phyloP scores from a whole-genome alignment of 2,329 filamentous ascomycete genomes.

The Cladophialophora chaetospira region DNA sequence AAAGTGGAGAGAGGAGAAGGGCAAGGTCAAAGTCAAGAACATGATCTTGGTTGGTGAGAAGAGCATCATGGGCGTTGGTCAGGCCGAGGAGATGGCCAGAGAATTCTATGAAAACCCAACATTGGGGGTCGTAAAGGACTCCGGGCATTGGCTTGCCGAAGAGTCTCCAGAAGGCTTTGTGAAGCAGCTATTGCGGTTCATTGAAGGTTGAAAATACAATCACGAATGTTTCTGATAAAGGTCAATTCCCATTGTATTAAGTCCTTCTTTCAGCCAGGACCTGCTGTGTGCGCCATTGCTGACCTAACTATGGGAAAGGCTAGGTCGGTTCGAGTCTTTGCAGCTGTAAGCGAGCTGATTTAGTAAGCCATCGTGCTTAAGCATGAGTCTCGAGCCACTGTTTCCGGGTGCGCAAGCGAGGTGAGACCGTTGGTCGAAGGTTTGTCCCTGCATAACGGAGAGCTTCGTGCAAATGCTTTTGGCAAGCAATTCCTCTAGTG shows the following conservation, averaged over 20 bases:
- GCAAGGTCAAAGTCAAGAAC: not conserved
- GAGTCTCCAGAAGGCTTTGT: slow-evolving; percentile 45
- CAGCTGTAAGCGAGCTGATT: not conserved
- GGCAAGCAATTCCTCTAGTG: not conserved
- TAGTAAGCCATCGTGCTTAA: not conserved
- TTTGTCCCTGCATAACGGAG: not conserved
- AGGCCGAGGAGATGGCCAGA: slow-evolving; percentile 29
- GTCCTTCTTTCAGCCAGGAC: not conserved
- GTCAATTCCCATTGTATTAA: not conserved
- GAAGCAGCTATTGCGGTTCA: slow-evolving; percentile 36
- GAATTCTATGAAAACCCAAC: slow-evolving; percentile 39
- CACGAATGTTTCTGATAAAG: not conserved
- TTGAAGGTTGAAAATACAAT: slow-evolving; percentile 24
- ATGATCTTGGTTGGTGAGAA: slow-evolving; percentile 1
- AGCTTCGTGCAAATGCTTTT: not conserved
- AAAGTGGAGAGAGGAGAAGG: not conserved
- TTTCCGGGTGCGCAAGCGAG: not conserved
- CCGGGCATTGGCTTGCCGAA: slow-evolving; percentile 43
- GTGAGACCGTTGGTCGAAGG: not conserved
- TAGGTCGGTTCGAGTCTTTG: not conserved
- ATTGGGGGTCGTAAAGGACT: slow-evolving; percentile 34
- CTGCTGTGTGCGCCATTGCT: not conserved
- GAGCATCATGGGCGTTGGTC: not conserved
- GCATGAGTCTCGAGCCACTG: not conserved
- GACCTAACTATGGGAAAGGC: not conserved